A percentile compares a stretch with the other conserved stretches of the same genome.
These are phyloP conservation scores for Mentha longifolia DNA, from an alignment of 257 asterid species.

Conservation along the genomic window DNA sequence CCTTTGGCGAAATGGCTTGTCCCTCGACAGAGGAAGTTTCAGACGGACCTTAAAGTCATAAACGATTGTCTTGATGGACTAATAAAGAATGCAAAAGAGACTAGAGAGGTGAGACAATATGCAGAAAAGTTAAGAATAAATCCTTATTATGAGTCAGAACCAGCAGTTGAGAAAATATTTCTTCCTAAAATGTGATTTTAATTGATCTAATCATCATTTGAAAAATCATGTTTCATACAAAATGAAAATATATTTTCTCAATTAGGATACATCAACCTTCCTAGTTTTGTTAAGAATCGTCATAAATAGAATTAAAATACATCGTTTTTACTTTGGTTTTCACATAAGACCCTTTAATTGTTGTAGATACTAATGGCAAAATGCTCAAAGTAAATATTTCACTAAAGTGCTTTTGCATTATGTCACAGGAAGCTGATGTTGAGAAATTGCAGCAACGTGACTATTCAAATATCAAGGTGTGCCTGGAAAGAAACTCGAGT, in stretches of 20 bases:
- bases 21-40: conserved; percentile 93
- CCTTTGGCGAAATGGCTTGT: conserved; percentile 90
- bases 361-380: neutral
- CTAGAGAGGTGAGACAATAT: conserved; percentile 73
- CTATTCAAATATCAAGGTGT: conserved; percentile 83
- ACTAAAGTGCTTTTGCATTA: conserved; percentile 16
- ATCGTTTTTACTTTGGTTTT: neutral
- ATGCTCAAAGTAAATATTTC: conserved; percentile 8
- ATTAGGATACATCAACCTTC: too few species aligned
- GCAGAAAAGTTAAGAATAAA: conserved; percentile 7
- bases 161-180: neutral
- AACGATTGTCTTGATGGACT: conserved; percentile 91
- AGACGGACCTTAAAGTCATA: conserved; percentile 81
- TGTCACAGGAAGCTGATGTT: conserved; percentile 84
- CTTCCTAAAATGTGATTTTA: neutral
- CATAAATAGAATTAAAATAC: neutral
- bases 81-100: conserved; percentile 87
- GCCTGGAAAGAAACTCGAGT: conserved; percentile 23
- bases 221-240: neutral
- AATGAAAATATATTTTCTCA: too few species aligned
- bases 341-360: neutral
- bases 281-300: neutral
- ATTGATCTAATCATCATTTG: neutral
- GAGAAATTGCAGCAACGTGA: conserved; percentile 97
- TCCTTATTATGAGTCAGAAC: neutral